These are phyloP conservation scores for Puccinia sorghi DNA, from an alignment of 1,284 basidiomycete genomes.

Conservation along the genomic window DNA sequence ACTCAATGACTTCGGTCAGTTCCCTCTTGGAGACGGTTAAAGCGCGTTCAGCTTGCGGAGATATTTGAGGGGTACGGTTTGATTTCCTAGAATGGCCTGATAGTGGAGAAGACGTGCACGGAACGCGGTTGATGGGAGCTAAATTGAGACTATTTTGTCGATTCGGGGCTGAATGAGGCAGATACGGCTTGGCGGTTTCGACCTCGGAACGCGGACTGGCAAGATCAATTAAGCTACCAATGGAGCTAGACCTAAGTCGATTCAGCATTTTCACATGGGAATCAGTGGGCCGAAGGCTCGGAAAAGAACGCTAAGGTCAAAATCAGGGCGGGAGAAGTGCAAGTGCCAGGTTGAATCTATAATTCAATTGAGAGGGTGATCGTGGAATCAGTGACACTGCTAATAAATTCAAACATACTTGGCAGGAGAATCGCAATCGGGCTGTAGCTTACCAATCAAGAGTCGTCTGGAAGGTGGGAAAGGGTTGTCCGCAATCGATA, in stretches of 20 bases:
- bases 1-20: constrained; percentile 41
- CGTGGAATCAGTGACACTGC: neutral
- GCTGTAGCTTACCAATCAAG: neutral
- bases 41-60: constrained; percentile 31
- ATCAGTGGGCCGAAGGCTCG: neutral
- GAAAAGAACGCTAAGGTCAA: neutral
- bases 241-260: constrained; percentile 42
- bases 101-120: constrained; percentile 19
- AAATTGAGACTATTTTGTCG: constrained; percentile 26
- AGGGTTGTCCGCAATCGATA: neutral
- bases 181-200: constrained; percentile 11
- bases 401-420: neutral
- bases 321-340: neutral
- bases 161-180: constrained; percentile 2
- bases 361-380: neutral
- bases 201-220: constrained; percentile 34
- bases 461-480: neutral
- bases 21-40: constrained; percentile 33
- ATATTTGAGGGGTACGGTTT: constrained; percentile 10
- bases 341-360: neutral
- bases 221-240: constrained; percentile 40
- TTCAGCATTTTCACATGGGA: constrained; percentile 32
- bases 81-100: constrained; percentile 10
- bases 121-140: constrained; percentile 4
- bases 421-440: neutral